Base-by-base conservation (phyloP, 208 protist species). In the Leishmania major region DNA sequence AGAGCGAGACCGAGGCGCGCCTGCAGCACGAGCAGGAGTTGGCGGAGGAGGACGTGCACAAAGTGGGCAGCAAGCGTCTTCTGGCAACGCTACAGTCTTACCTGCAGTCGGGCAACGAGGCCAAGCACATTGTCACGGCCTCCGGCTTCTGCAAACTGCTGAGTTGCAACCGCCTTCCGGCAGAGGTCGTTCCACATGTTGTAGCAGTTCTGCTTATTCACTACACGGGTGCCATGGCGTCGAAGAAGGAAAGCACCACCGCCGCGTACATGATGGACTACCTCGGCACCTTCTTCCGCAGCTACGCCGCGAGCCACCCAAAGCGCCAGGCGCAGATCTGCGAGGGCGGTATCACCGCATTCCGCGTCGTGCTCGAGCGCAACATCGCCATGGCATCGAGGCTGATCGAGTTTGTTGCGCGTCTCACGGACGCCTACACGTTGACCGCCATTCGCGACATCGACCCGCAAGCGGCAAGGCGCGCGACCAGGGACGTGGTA, bases 81-180 rank as follows among this genome's bases (percentile, higher is more conserved):
- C 79, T 95, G 53, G 75, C 77, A 51, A 80, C 79, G 40, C 88
- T 98, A 37, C 86, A 90, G 45, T 88, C 79, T 17, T 95, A 90
- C 81, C 73, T 98, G 75, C 75, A 75, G 59, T 49, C 77, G 17
- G 77, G 77, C 57, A 87, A 80, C 74, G 78, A 84, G 37, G 83
- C 83, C 73, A 89, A 89, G 84, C 87, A 92, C 75, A 67, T 71
- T 19, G 75, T 83, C 59, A 87, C 73, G 5, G 72, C 77, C 28
- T 83, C 89, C 22, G 95, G 95, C 13, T 95, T 96, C 77, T 96
- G 93, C 81, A 98, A 98, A 86, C 86, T 98, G 67, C 87, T 98
- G 31, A 96, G 92, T 71, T 94, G 91, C 85, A 98, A 96, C 79
- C 95, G 95, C 49, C 78, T 98, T 31, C 91, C 92, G 13, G 75